Percentiles rank a stretch among this genome's conserved stretches.
Conservation (phyloP, 257 asterid species). For the Linderniella brevidens region DNA sequence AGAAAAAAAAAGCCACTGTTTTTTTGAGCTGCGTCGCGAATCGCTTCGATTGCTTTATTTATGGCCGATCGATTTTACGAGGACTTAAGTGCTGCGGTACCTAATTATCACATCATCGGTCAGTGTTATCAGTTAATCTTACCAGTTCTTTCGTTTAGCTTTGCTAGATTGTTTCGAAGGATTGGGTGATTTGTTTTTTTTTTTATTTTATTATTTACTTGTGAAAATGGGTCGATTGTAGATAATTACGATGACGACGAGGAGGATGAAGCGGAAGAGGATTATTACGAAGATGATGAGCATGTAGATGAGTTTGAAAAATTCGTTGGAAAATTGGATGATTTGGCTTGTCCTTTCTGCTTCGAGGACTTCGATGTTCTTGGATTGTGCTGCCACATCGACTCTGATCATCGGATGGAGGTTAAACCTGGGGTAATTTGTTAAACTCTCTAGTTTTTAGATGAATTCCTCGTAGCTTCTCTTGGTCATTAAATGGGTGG, state of each 20-base stretch:
- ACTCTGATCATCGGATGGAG: slow-evolving; percentile 71
- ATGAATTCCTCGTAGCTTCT: not conserved
- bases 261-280: slow-evolving; percentile 40
- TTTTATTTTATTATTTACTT: not conserved
- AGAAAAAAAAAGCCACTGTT: no score
- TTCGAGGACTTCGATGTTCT: slow-evolving; percentile 70
- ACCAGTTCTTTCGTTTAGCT: not conserved
- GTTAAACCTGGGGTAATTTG: slow-evolving; percentile 61
- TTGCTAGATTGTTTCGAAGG: not conserved
- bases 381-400: slow-evolving; percentile 86
- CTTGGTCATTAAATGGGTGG: not conserved
- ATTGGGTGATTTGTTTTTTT: not conserved
- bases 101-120: slow-evolving; percentile 14
- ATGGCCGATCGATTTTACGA: slow-evolving; percentile 36
- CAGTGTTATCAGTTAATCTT: not conserved
- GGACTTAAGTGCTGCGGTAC: slow-evolving; percentile 23
- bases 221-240: slow-evolving; percentile 1
- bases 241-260: slow-evolving; percentile 22
- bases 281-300: slow-evolving; percentile 37
- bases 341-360: slow-evolving; percentile 86
- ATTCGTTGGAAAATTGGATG: slow-evolving; percentile 26
- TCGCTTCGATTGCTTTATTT: no score
- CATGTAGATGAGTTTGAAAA: slow-evolving; percentile 26
- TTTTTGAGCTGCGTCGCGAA: no score
- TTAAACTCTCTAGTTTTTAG: not conserved